Base-by-base conservation (phyloP, 768 basidiomycete species). In the Agaricus subrufescens region DNA sequence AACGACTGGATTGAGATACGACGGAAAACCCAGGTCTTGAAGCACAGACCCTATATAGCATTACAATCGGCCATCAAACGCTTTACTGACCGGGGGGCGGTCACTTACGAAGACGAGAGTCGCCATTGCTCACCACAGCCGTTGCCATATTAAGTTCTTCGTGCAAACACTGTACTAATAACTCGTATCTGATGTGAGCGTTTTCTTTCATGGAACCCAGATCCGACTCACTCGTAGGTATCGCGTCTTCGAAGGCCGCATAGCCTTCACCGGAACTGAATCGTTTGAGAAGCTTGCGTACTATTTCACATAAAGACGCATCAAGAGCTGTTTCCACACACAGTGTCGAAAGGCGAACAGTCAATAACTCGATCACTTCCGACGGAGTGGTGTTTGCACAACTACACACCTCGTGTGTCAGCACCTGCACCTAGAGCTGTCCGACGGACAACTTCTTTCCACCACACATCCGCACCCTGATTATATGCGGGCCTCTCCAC, bases 371-470 rank as follows among this genome's bases (percentile, higher is more conserved):
- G 27, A 29, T 46, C 19, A 12, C 25, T 46, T n/a, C 23, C 45
- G 23, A 10, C 12, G 29, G 9, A 23, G 25, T 46, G 45, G n/a
- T n/a, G 26, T 23, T 46, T 46, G 45, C 19, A 4, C 25, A 34
- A 10, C 30, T n/a, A 63, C 73, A 59, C 58, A 85, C 86, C 78
- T 62, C 72, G 65, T 47, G 78, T 66, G 68, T 86, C 74, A 3
- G 84, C 90, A 1, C 88, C 89, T 43, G 90, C 88, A 3, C 84
- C 88, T 2, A 89, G 67, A 15, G 89, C 90, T 38, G 91, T 92
- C 56, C 80, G 71, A 55, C 73, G 75, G 58, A 93, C 85, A 39
- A 93, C 89, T 59, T 89, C 84, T n/a, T 73, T 67, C 91, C 91
- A 93, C 89, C 89, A 92, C 2, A 64, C 67, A 31, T 77, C 66